phyloP scores from a whole-genome alignment of 495 filamentous ascomycete genomes.

The Oleoguttula mirabilis region DNA sequence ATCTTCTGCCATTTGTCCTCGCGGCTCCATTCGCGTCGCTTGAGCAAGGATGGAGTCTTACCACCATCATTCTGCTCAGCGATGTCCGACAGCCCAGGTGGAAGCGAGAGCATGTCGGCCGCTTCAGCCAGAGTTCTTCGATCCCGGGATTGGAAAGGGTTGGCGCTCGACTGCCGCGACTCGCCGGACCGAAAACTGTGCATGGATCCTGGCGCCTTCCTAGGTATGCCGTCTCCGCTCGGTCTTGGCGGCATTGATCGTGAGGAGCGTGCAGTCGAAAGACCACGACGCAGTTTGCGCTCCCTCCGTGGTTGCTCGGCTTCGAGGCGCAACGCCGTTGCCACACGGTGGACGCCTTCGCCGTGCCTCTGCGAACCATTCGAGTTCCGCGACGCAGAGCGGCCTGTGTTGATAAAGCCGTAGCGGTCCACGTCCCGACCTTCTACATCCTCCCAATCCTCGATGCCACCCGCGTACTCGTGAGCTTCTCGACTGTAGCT shows the following conservation, averaged over 20 bases:
- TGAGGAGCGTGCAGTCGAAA: constrained; percentile 31
- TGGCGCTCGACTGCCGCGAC: constrained; percentile 33
- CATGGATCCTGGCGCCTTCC: constrained; percentile 9
- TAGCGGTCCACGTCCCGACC: constrained; percentile 83
- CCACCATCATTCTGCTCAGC: constrained; percentile 48
- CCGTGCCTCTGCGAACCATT: constrained; percentile 23
- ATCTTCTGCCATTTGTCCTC: constrained; percentile 97
- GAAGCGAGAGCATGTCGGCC: constrained; percentile 75
- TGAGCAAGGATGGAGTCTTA: constrained; percentile 46
- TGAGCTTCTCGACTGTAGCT: constrained; percentile 35
- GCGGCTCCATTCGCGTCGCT: constrained; percentile 68
- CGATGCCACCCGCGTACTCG: constrained; percentile 71
- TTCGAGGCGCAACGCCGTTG: constrained; percentile 51
- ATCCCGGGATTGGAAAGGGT: constrained; percentile 39
- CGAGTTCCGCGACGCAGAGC: constrained; percentile 14
- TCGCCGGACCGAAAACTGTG: constrained; percentile 16
- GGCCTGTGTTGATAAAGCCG: constrained; percentile 66
- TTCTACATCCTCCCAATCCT: constrained; percentile 91
- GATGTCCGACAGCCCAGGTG: constrained; percentile 50
- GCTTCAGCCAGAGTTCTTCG: constrained; percentile 72
- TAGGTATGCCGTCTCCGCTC: constrained; percentile 38
- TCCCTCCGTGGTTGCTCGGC: constrained; percentile 50
- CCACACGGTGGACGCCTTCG: constrained; percentile 51
- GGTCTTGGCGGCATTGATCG: constrained; percentile 29
- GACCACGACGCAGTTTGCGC: constrained; percentile 40